Evolutionary conservation across 495 filamentous ascomycete genomes (phyloP), one percentile per base, ranked within the genome.

Genomic region (Aspergillus carlsbadensis): DNA sequence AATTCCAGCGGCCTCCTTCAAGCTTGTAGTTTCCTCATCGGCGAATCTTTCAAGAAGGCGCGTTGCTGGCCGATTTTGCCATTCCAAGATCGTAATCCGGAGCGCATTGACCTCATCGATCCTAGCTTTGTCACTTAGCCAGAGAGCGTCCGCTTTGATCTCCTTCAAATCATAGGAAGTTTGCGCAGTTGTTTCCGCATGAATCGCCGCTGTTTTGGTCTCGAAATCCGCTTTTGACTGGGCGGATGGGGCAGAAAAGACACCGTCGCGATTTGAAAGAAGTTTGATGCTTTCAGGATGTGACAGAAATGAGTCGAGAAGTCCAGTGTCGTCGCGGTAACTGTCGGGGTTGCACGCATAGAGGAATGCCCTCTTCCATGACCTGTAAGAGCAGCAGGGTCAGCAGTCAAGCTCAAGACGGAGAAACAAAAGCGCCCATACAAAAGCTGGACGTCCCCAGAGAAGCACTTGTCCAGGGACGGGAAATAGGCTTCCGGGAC

Each of bases 171-270:
- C 80, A 68, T 87, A 91, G 24, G 80, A 79, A 14, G 82, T 80
- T 59, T 85, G 84, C 20, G 83, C 73, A 8, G 82, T 81, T 5
- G 89, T 87, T 21, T 88, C 81, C 41, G 92, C 85, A 67, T 96
- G 87, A 49, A 97, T 95, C n/a, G 92, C 86, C 15, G 93, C 87
- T 1, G 91, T 97, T 70, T 86, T 92, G 37, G 87, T 91, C 52
- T 93, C 89, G 66, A 96, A 96, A 21, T 84, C 84, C 41, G 78
- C 67, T 68, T 87, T 93, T 5, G 82, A 78, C 63, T 81, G 84
- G 56, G 75, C 59, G 42, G 78, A 82, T 57, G 68, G 85, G 2
- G 78, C 61, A 45, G 79, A 71, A 68, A 89, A 93, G 43, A 84
- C 81, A 49, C 72, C 81, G 67, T 84, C 72, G 46, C 86, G 84